A percentile compares a stretch with the other conserved stretches of the same genome.
Conservation (phyloP, 1,284 basidiomycete species). For the Rhizoctonia solani region DNA sequence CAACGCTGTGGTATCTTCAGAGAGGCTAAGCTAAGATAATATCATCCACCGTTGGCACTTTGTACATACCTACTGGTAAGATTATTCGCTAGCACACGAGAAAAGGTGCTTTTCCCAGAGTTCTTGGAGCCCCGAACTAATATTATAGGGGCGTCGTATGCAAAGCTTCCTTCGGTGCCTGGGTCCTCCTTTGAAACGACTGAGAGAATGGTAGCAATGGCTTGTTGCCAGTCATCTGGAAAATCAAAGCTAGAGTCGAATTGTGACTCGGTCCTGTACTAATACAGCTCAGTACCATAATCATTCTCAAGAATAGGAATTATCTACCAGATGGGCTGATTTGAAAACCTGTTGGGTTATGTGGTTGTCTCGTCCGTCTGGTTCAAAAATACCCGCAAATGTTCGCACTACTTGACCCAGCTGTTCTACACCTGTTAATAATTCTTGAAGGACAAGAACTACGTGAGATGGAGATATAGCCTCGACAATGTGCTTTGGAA, state of each 20-base stretch:
- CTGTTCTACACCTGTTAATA: constrained; percentile 62
- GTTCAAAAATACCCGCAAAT: constrained; percentile 63
- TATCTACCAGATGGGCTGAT: constrained; percentile 61
- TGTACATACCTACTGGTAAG: constrained; percentile 59
- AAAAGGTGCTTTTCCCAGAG: constrained; percentile 88
- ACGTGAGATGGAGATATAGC: constrained; percentile 42
- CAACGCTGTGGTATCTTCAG: constrained; percentile 69
- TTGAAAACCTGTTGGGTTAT: constrained; percentile 51
- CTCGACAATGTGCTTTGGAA: constrained; percentile 31
- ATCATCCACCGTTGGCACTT: background rate
- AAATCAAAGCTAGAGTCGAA: constrained; percentile 47
- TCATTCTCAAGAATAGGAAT: constrained; percentile 3
- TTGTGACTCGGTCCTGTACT: constrained; percentile 41
- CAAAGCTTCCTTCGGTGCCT: constrained; percentile 33
- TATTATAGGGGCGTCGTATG: constrained; percentile 45
- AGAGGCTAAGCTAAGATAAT: background rate
- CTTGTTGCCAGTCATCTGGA: constrained; percentile 63
- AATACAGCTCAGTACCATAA: constrained; percentile 21
- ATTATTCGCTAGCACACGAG: constrained; percentile 73
- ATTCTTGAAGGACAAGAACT: constrained; percentile 59
- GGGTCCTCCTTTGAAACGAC: constrained; percentile 34
- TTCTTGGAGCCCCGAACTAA: constrained; percentile 86
- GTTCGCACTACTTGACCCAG: constrained; percentile 63
- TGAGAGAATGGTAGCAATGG: constrained; percentile 46
- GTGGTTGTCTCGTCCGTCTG: constrained; percentile 45